phyloP scores from a whole-genome alignment of 2,329 filamentous ascomycete genomes.

The Neoascochyta sp. region DNA sequence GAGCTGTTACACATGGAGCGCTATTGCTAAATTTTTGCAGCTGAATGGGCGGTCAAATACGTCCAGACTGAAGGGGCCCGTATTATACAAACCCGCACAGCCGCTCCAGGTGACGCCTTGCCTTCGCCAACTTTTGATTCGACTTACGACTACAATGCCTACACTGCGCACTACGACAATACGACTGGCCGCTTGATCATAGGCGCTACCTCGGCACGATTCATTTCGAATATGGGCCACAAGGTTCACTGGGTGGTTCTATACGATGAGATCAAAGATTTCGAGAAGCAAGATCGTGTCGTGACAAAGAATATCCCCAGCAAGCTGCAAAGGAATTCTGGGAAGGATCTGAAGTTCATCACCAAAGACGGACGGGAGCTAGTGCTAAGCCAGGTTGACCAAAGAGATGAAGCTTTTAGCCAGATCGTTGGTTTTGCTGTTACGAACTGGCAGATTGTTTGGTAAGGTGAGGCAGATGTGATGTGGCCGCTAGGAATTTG shows the following conservation, averaged over 20 bases:
- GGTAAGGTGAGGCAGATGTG: constrained; percentile 21
- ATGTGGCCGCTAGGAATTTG: too few relatives aligned
- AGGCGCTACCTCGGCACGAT: constrained; percentile 14
- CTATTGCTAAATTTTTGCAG: constrained; percentile 4
- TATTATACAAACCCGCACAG: constrained; percentile 1
- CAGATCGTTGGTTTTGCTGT: constrained; percentile 32
- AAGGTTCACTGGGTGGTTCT: constrained; percentile 11
- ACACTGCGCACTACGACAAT: constrained; percentile 14
- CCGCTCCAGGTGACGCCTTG: not conserved
- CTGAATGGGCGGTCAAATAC: constrained; percentile 36
- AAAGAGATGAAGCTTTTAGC: constrained; percentile 28
- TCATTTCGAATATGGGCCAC: constrained; percentile 12
- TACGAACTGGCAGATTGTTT: constrained; percentile 28
- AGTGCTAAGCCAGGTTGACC: constrained; percentile 18
- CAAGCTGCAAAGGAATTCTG: constrained; percentile 14
- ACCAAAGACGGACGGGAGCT: constrained; percentile 8
- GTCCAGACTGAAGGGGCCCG: constrained; percentile 26
- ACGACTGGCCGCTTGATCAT: constrained; percentile 16
- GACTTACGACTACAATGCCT: constrained; percentile 16
- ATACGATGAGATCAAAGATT: constrained; percentile 14
- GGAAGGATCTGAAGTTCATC: constrained; percentile 20
- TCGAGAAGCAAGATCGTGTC: constrained; percentile 26
- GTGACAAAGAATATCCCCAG: constrained; percentile 15
- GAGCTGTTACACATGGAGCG: not conserved
- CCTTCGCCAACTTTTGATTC: constrained; percentile 4